A percentile compares a stretch with the other conserved stretches of the same genome.
Conservation (phyloP, 192 early-diverging fungal genomes). For the Podochytrium sp. region DNA sequence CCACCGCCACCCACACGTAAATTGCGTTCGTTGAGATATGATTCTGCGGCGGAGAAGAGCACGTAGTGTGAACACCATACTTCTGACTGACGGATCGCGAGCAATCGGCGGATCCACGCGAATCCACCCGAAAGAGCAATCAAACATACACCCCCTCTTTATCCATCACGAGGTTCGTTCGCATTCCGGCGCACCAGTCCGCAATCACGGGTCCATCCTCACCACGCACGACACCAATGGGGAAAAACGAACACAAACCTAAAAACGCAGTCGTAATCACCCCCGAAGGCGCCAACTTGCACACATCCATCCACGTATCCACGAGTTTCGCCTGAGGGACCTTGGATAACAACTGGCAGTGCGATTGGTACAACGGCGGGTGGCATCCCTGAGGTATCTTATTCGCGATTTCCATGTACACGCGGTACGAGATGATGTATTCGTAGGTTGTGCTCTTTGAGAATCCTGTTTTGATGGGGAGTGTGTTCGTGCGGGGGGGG, state of each 20-base stretch:
- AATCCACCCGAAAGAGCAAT: no score
- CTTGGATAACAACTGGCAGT: conserved; percentile 61
- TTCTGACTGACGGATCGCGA: no score
- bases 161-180: no score
- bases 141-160: no score
- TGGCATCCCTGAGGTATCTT: conserved; percentile 43
- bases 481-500: not conserved
- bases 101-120: no score
- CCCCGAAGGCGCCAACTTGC: no score
- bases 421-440: conserved; percentile 62
- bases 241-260: not conserved
- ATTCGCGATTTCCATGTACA: conserved; percentile 57
- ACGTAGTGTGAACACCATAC: no score
- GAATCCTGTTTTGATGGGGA: conserved; percentile 36
- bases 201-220: no score
- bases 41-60: no score
- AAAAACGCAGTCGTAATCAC: conserved; percentile 57
- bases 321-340: conserved; percentile 55
- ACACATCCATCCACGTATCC: conserved; percentile 55
- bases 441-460: conserved; percentile 63
- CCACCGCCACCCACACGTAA: no score
- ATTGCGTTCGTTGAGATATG: no score
- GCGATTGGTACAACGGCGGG: conserved; percentile 58
- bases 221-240: not conserved
- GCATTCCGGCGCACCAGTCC: no score